A percentile compares a stretch with the other conserved stretches of the same genome.
These are phyloP conservation scores for Houttuynia cordata DNA, from an alignment of 164 flowering plant species.

Conservation along the genomic window DNA sequence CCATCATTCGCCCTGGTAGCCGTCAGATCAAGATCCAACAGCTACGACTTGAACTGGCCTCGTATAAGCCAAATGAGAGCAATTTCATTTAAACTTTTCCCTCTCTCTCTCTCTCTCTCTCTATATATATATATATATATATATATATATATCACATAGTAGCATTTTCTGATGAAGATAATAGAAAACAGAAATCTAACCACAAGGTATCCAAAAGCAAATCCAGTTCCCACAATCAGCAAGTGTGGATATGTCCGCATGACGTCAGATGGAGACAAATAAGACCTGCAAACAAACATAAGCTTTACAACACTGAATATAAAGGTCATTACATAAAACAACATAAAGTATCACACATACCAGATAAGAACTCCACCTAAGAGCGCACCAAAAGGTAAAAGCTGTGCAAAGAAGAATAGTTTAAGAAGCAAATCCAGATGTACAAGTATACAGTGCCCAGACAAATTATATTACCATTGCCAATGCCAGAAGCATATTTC, in stretches of 20 bases:
- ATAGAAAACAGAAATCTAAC: slow-evolving; percentile 29
- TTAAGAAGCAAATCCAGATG: background rate
- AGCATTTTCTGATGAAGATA: too few relatives aligned
- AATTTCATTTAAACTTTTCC: too few relatives aligned
- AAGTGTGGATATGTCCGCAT: slow-evolving; percentile 68
- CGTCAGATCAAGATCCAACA: too few relatives aligned
- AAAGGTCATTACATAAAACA: background rate
- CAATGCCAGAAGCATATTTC: slow-evolving; percentile 74
- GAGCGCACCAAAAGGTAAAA: slow-evolving; percentile 71
- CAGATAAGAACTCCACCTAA: slow-evolving; percentile 67
- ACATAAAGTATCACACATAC: slow-evolving; percentile 24
- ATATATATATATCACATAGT: too few relatives aligned
- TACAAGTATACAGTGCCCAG: background rate
- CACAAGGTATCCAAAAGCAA: slow-evolving; percentile 95
- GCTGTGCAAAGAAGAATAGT: slow-evolving; percentile 36
- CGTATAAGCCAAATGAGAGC: too few relatives aligned
- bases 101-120: too few relatives aligned
- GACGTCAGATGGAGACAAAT: slow-evolving; percentile 71
- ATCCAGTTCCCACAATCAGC: slow-evolving; percentile 82
- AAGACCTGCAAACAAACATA: slow-evolving; percentile 56
- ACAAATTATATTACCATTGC: slow-evolving; percentile 56
- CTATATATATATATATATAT: too few relatives aligned
- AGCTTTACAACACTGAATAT: background rate
- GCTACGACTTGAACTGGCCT: too few relatives aligned
- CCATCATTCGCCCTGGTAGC: too few relatives aligned